phyloP scores from a whole-genome alignment of 306 rosid species.

The Dryas alaskensis region DNA sequence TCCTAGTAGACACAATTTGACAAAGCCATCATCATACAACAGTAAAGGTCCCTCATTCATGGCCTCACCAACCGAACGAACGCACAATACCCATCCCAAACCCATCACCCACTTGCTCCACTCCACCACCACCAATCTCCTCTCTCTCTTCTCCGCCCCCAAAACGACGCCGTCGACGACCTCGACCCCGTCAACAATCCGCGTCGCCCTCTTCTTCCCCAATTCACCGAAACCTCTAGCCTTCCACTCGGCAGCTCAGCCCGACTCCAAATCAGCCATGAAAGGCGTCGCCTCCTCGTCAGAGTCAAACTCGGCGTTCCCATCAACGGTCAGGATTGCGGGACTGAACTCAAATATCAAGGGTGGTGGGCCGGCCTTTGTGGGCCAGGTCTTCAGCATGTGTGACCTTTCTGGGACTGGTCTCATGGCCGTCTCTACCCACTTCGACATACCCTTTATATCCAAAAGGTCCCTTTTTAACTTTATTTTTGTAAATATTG shows the following conservation, averaged over 20 bases:
- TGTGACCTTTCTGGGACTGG: slow-evolving; percentile 99
- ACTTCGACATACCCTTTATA: slow-evolving; percentile 81
- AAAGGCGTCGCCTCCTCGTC: slow-evolving; percentile 34
- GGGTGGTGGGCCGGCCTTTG: slow-evolving; percentile 85
- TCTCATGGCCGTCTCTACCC: slow-evolving; percentile 93
- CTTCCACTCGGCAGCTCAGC: slow-evolving; percentile 33
- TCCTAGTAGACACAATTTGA: not conserved
- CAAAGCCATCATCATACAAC: not conserved
- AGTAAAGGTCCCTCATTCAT: slow-evolving; percentile 28
- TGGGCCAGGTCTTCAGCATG: slow-evolving; percentile 97
- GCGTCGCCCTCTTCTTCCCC: slow-evolving; percentile 50
- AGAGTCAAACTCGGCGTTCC: slow-evolving; percentile 44
- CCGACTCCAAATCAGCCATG: slow-evolving; percentile 45
- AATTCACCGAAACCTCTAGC: slow-evolving; percentile 35
- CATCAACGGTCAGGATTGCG: slow-evolving; percentile 50
- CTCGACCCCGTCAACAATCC: slow-evolving; percentile 28
- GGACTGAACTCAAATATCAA: slow-evolving; percentile 42
- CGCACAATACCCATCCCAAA: slow-evolving; percentile 20
- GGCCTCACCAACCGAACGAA: slow-evolving; percentile 58
- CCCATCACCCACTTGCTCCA: slow-evolving; percentile 54
- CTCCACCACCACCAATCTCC: slow-evolving; percentile 56
- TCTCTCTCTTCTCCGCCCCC: slow-evolving; percentile 43
- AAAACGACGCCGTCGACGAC: slow-evolving; percentile 27
- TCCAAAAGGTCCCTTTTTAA: slow-evolving; percentile 55
- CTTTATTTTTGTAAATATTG: not conserved